These are phyloP conservation scores for Neoboletus brunneissimus DNA, from an alignment of 768 basidiomycete genomes.

Conservation along the genomic window DNA sequence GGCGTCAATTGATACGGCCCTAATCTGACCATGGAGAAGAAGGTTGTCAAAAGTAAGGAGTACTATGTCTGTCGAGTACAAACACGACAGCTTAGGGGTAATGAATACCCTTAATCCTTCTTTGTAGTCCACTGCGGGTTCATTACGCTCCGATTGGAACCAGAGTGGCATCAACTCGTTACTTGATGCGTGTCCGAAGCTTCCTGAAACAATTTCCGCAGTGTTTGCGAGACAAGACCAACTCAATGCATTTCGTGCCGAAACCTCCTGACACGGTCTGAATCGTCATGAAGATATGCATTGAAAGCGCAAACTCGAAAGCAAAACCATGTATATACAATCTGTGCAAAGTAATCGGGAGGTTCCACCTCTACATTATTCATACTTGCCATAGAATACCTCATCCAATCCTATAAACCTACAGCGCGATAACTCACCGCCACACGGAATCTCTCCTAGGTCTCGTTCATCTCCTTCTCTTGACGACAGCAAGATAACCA, in stretches of 20 bases:
- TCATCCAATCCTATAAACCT: slow-evolving; percentile 16
- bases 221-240: neutral
- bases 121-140: too few relatives aligned
- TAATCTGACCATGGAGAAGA: neutral
- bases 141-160: neutral
- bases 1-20: neutral
- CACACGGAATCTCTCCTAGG: slow-evolving; percentile 1
- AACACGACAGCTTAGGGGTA: too few relatives aligned
- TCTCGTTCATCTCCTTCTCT: slow-evolving; percentile 41
- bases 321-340: slow-evolving; percentile 31
- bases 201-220: neutral
- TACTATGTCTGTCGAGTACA: too few relatives aligned
- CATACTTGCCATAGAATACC: slow-evolving; percentile 28
- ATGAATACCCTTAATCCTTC: too few relatives aligned
- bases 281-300: slow-evolving; percentile 5
- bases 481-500: slow-evolving; percentile 70
- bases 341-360: slow-evolving; percentile 16
- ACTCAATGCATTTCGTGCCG: neutral
- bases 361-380: slow-evolving; percentile 30
- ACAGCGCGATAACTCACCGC: slow-evolving; percentile 16
- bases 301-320: slow-evolving; percentile 14
- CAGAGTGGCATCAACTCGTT: neutral
- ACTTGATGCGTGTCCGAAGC: neutral
- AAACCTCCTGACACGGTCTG: too few relatives aligned
- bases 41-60: neutral